Evolutionary conservation across 768 basidiomycete species (phyloP), one percentile per base, ranked within the genome.

Genomic region (Megacollybia marginata): DNA sequence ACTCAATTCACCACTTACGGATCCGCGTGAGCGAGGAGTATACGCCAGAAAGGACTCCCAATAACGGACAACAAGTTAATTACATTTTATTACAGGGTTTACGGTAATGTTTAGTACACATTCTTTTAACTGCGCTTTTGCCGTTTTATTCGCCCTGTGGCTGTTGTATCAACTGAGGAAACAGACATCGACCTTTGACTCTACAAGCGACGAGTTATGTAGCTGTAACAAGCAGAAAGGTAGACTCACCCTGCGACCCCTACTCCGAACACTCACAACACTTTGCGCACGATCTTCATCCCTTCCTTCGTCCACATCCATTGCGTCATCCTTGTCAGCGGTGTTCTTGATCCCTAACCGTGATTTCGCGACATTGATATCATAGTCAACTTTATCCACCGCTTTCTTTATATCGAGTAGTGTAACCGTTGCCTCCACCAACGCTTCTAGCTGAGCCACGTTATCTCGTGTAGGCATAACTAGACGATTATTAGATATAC

Each of bases 391-490:
- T 61, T 85, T 80, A 62, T 98, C 95, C 36, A 90, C 79, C 11
- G 82, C 70, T 57, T 88, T 85, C 74, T 97, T 98, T 55, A 82
- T 85, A 59, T 97, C 91, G n/a, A 95, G 75, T 59, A 97, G 66
- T 11, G 78, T 72, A 4, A 75, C 76, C 1, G 89, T 79, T 3
- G 86, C 81, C 5, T 85, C 82, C 42, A 94, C 59, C 13, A 98
- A 65, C 12, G 73, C 70, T 53, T 96, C 92, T 16, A 93, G 71
- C 56, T 78, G 79, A 47, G 76, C 72, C 48, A 84, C 73, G 55
- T 92, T 96, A 20, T 83, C 82, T 35, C 82, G 76, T 2, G 96
- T 97, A 15, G 96, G 96, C 92, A 98, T 97, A 52, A 95, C 88
- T 46, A 99, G 76, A 10, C 87, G 81, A 13, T 76, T 76, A 49